Conservation (phyloP, 176 grass and related monocot species). For the Phragmites australis region DNA sequence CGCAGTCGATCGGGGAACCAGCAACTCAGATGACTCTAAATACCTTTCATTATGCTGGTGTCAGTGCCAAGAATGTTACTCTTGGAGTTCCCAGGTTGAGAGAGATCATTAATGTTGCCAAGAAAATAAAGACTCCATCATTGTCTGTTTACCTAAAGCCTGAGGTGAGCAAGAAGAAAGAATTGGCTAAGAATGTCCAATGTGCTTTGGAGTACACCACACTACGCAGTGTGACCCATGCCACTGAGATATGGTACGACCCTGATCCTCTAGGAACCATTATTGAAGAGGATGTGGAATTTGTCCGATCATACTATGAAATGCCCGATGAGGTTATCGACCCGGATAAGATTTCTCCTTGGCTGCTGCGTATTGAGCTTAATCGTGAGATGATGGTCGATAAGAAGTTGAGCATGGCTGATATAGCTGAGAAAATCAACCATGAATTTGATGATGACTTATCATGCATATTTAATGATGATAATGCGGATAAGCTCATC, state of each 20-base stretch:
- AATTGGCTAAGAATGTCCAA: conserved; percentile 96
- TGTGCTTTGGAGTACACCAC: conserved; percentile 98
- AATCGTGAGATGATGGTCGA: conserved; percentile 99
- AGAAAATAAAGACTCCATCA: conserved; percentile 97
- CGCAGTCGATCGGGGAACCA: conserved; percentile 96
- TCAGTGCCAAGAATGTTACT: conserved; percentile 99
- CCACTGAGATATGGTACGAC: conserved; percentile 96
- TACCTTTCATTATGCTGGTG: conserved; percentile 99
- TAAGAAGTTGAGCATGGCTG: conserved; percentile 99
- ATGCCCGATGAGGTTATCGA: conserved; percentile 98
- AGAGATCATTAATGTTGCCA: conserved; percentile 99
- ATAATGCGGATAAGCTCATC: conserved; percentile 99
- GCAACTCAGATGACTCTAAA: conserved; percentile 96
- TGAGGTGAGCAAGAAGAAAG: conserved; percentile 82
- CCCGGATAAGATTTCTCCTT: conserved; percentile 91
- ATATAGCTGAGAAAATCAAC: conserved; percentile 97
- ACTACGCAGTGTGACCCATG: conserved; percentile 94
- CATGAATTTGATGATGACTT: conserved; percentile 93
- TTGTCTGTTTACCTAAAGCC: conserved; percentile 88
- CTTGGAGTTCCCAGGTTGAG: conserved; percentile 96
- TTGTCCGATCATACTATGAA: conserved; percentile 93
- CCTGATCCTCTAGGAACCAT: conserved; percentile 88
- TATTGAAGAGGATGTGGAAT: conserved; percentile 96
- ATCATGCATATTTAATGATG: conserved; percentile 99
- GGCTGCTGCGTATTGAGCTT: conserved; percentile 91